Evolutionary conservation across 306 rosid species (phyloP).

Genomic region (Cotoneaster glaucophyllus): DNA sequence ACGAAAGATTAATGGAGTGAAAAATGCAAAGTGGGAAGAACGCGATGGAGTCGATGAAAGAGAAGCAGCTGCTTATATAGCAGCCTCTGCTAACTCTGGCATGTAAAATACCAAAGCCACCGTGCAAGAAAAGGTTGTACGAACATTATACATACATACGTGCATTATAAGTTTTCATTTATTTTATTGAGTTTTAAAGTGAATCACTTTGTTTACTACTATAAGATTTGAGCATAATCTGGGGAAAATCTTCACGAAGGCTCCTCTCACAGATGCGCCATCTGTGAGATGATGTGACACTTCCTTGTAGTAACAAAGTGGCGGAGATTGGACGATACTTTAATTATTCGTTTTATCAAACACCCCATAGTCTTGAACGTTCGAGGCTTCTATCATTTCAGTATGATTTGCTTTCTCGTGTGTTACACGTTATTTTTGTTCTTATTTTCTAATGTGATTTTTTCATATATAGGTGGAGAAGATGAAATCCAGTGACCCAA

Average conservation of each 20-base stretch:
- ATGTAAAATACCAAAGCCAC: conserved; percentile 72
- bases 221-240: too few relatives aligned
- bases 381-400: too few relatives aligned
- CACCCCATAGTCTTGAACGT: too few relatives aligned
- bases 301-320: too few relatives aligned
- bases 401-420: not conserved
- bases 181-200: not conserved
- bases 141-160: not conserved
- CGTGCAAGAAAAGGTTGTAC: conserved; percentile 59
- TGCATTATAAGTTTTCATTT: not conserved
- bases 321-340: too few relatives aligned
- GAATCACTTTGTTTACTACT: not conserved
- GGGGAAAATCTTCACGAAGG: too few relatives aligned
- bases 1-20: too few relatives aligned
- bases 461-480: conserved; percentile 36
- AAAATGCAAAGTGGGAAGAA: conserved; percentile 58
- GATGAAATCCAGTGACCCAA: conserved; percentile 35
- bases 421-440: not conserved
- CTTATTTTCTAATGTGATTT: not conserved
- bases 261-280: too few relatives aligned
- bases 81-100: conserved; percentile 74
- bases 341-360: too few relatives aligned
- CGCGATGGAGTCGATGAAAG: conserved; percentile 40
- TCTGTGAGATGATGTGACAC: too few relatives aligned
- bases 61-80: conserved; percentile 61